Conservation (phyloP, 2,329 filamentous ascomycete genomes). For the Penicillium janthinellum region DNA sequence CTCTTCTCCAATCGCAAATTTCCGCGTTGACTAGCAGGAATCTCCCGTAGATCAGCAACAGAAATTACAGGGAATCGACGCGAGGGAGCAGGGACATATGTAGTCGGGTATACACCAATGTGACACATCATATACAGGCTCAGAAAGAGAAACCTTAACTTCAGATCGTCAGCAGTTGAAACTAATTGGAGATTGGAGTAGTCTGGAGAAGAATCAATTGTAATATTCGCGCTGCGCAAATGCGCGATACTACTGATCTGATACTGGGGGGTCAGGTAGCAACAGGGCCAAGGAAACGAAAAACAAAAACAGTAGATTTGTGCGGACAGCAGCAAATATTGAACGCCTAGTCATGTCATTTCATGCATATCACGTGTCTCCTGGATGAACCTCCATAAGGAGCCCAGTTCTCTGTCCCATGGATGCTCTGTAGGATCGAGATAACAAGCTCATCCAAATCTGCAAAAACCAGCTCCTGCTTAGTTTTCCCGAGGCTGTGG, state of each 20-base stretch:
- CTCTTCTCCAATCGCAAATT: no score
- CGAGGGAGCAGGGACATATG: no score
- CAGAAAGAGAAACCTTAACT: no score
- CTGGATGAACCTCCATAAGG: neutral
- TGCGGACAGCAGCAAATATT: conserved; percentile 16
- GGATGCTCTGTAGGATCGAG: neutral
- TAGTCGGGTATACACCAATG: no score
- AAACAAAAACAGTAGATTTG: neutral
- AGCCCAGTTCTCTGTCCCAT: neutral
- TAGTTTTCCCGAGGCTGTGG: neutral
- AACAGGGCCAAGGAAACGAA: neutral
- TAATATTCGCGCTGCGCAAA: neutral
- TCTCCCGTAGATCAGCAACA: no score
- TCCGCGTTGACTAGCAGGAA: no score
- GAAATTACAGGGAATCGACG: no score
- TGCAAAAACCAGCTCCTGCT: neutral
- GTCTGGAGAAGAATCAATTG: no score
- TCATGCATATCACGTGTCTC: conserved; percentile 24
- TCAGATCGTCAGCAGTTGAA: no score
- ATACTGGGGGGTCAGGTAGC: neutral
- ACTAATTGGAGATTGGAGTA: no score
- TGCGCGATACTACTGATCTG: conserved; percentile 2
- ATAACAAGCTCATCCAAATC: neutral
- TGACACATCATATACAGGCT: no score
- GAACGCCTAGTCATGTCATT: conserved; percentile 26